Conservation (phyloP, 805 yeast species). For the Ogataea wickerhamii region DNA sequence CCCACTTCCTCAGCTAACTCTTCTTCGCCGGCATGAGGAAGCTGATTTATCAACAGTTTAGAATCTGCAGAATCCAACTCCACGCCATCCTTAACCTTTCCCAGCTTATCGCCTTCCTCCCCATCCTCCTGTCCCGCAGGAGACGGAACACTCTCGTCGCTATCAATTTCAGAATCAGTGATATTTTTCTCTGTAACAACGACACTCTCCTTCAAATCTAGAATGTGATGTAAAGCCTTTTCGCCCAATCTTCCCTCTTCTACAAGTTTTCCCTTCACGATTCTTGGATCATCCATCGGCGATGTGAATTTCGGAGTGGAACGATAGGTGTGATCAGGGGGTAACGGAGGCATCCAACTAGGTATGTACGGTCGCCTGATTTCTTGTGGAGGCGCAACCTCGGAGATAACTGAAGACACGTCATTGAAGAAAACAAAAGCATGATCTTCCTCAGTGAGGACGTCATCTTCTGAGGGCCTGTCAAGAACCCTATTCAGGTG, state of each 20-base stretch:
- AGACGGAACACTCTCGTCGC: conserved; percentile 6
- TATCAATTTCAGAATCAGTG: conserved; percentile 17
- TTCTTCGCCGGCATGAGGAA: not conserved
- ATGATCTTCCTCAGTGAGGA: conserved; percentile 39
- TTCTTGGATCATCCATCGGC: conserved; percentile 64
- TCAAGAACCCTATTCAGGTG: conserved; percentile 13
- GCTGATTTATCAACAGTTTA: not conserved
- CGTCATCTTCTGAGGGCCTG: conserved; percentile 21
- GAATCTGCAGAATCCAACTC: not conserved
- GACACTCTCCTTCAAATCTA: conserved; percentile 20
- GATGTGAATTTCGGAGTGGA: conserved; percentile 67
- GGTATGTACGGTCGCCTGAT: conserved; percentile 51
- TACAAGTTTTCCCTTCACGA: conserved; percentile 66
- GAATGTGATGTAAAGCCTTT: conserved; percentile 62
- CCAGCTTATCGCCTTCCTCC: not conserved
- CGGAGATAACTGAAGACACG: conserved; percentile 43
- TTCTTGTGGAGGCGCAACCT: conserved; percentile 52
- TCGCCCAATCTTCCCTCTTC: conserved; percentile 82
- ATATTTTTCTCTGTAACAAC: conserved; percentile 11
- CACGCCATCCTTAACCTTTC: not conserved
- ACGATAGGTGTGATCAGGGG: conserved; percentile 90
- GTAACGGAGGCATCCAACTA: conserved; percentile 78
- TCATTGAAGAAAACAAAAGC: conserved; percentile 52
- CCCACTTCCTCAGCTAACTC: not conserved
- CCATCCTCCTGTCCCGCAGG: conserved; percentile 6